These are phyloP conservation scores for Dothistroma pini DNA, from an alignment of 2,329 filamentous ascomycete species.

Conservation along the genomic window DNA sequence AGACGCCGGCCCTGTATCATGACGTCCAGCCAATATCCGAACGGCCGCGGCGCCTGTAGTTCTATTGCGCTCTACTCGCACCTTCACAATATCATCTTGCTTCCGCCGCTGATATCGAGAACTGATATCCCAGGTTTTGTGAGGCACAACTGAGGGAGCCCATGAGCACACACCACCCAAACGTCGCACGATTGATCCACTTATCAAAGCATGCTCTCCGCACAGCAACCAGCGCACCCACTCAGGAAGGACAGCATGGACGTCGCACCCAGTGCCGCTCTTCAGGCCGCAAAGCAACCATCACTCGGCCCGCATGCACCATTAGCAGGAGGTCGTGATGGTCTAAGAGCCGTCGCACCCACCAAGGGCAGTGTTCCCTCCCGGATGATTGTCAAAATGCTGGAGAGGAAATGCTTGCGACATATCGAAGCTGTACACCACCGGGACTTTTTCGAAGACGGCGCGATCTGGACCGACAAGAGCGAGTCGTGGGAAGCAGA, in stretches of 20 bases:
- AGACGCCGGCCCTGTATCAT: slow-evolving; percentile 1
- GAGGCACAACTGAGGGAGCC: background rate
- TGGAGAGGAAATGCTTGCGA: slow-evolving; percentile 9
- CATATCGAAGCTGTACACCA: slow-evolving; percentile 10
- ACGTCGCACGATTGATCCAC: background rate
- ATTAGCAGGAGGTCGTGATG: slow-evolving; percentile 7
- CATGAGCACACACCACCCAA: background rate
- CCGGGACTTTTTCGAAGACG: slow-evolving; percentile 11
- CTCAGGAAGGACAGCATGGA: slow-evolving; percentile 13
- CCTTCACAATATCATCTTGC: background rate
- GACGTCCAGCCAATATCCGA: slow-evolving; percentile 1
- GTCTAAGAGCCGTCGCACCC: slow-evolving; percentile 3
- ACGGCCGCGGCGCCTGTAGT: background rate
- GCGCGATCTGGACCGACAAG: slow-evolving; percentile 10
- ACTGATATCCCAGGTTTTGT: background rate
- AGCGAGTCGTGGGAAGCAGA: slow-evolving; percentile 7
- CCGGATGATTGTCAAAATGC: slow-evolving; percentile 6
- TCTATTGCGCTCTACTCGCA: background rate
- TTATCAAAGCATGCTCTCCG: slow-evolving; percentile 4
- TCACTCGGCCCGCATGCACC: slow-evolving; percentile 2
- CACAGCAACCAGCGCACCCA: slow-evolving; percentile 9
- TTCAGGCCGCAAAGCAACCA: background rate
- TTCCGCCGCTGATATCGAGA: background rate
- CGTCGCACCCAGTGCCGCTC: background rate
- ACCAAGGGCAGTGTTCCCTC: slow-evolving; percentile 1